These are phyloP conservation scores for Teunomyces aglyptinius DNA, from an alignment of 805 yeast species.

Conservation along the genomic window DNA sequence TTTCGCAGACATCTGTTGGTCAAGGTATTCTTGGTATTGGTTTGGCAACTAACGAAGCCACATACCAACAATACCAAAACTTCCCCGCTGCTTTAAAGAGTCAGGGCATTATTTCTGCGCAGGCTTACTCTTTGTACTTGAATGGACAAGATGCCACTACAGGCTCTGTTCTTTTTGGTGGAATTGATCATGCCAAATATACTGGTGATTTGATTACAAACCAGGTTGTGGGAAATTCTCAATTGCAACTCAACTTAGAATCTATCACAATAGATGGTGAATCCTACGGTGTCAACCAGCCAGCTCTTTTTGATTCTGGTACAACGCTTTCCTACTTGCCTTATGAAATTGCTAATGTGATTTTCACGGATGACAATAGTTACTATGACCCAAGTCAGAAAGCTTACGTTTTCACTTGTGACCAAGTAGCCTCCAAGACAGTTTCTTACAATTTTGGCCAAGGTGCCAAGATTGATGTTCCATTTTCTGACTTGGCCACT, in stretches of 20 bases:
- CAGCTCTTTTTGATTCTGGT: slow-evolving; percentile 10
- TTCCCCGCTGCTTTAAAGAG: slow-evolving; percentile 11
- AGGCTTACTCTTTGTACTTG: slow-evolving; percentile 17
- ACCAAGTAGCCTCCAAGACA: slow-evolving; percentile 6
- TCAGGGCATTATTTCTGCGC: slow-evolving; percentile 10
- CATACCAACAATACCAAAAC: slow-evolving; percentile 9
- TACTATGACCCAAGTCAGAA: background rate
- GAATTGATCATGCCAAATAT: slow-evolving; percentile 18
- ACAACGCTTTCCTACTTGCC: slow-evolving; percentile 9
- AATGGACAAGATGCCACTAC: slow-evolving; percentile 8
- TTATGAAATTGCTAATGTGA: background rate
- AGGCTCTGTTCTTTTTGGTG: slow-evolving; percentile 20
- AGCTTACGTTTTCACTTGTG: slow-evolving; percentile 2
- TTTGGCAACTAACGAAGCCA: slow-evolving; percentile 5
- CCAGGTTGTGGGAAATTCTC: background rate
- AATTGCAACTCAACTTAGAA: slow-evolving; percentile 4
- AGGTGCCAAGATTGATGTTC: slow-evolving; percentile 7
- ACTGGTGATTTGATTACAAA: slow-evolving; percentile 10
- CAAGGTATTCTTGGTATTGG: slow-evolving; percentile 8
- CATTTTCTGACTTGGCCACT: slow-evolving; percentile 7
- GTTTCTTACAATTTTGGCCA: slow-evolving; percentile 6
- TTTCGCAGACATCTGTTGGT: background rate
- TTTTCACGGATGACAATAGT: slow-evolving; percentile 4
- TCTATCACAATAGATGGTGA: background rate
- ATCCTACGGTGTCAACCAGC: background rate